Conservation (phyloP, 2,329 filamentous ascomycete species). For the Alternaria tenuissima region DNA sequence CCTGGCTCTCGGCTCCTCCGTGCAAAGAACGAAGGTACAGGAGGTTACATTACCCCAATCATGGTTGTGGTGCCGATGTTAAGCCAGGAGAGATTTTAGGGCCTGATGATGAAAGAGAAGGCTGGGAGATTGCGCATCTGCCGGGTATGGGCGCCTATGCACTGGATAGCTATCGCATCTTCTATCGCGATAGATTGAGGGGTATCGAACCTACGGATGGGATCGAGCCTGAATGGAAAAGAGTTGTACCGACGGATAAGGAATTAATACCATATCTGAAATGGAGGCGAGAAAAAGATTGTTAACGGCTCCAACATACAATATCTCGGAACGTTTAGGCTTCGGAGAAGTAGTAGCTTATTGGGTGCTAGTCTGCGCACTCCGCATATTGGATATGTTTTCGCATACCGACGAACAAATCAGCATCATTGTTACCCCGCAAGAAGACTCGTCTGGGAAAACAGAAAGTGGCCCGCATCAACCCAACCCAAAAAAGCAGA, state of each 20-base stretch:
- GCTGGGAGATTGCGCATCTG: constrained; percentile 87
- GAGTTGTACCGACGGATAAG: constrained; percentile 83
- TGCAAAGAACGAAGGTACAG: constrained; percentile 64
- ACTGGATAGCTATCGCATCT: constrained; percentile 91
- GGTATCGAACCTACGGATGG: constrained; percentile 62
- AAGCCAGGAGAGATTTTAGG: constrained; percentile 54
- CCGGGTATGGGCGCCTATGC: constrained; percentile 79
- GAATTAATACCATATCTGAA: constrained; percentile 85
- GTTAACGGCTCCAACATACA: not conserved
- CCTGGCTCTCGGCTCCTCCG: constrained; percentile 73
- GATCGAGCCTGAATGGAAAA: constrained; percentile 90
- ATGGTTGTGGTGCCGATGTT: constrained; percentile 49
- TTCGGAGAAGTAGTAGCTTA: not conserved
- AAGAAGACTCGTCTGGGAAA: not conserved
- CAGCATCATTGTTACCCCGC: not conserved
- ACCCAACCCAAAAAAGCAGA: not conserved
- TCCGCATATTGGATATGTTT: constrained; percentile 5
- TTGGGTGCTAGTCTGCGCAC: not conserved
- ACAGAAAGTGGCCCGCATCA: not conserved
- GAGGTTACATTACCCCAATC: constrained; percentile 55
- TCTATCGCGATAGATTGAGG: constrained; percentile 81
- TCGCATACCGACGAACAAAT: constrained; percentile 1
- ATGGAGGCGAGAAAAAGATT: constrained; percentile 90
- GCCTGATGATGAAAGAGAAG: constrained; percentile 49
- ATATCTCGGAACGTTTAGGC: not conserved